Evolutionary conservation across 1,284 basidiomycete genomes (phyloP).

Genomic region (Porogramme epimiltina): DNA sequence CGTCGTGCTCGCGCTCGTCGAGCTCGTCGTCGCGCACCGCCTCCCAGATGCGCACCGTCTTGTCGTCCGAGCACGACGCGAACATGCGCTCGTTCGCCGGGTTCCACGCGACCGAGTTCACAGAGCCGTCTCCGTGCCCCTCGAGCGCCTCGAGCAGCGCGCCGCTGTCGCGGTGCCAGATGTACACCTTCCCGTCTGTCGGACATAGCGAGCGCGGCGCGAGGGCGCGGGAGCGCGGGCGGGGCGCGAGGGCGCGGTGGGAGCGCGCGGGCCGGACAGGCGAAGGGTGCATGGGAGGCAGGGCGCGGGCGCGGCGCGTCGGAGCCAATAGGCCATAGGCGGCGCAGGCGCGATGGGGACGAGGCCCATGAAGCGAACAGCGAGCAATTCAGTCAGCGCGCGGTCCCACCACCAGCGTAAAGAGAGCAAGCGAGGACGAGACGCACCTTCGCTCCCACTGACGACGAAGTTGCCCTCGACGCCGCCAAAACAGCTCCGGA

Average conservation of each 20-base stretch:
- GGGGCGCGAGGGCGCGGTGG: too few species aligned
- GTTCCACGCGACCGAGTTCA: constrained; percentile 98
- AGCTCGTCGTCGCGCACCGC: constrained; percentile 17
- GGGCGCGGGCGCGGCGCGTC: neutral
- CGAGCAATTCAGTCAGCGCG: constrained; percentile 4
- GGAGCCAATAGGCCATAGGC: neutral
- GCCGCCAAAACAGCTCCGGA: constrained; percentile 95
- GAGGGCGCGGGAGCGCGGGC: neutral
- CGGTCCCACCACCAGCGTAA: neutral
- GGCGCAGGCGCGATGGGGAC: neutral
- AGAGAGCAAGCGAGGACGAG: neutral
- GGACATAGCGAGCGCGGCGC: constrained; percentile 1
- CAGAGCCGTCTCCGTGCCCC: constrained; percentile 86
- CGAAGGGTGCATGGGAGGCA: neutral
- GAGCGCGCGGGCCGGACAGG: too few species aligned
- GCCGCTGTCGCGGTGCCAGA: constrained; percentile 92
- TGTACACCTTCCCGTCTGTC: constrained; percentile 86
- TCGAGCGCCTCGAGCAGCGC: constrained; percentile 79
- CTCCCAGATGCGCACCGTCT: constrained; percentile 85
- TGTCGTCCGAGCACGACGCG: constrained; percentile 91
- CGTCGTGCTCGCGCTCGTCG: constrained; percentile 25
- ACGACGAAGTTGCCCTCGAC: constrained; percentile 87
- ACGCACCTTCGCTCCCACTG: constrained; percentile 91
- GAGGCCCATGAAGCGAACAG: neutral
- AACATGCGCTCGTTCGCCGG: constrained; percentile 86